Conservation (phyloP, 106 monocot species). For the Acorus gramineus region DNA sequence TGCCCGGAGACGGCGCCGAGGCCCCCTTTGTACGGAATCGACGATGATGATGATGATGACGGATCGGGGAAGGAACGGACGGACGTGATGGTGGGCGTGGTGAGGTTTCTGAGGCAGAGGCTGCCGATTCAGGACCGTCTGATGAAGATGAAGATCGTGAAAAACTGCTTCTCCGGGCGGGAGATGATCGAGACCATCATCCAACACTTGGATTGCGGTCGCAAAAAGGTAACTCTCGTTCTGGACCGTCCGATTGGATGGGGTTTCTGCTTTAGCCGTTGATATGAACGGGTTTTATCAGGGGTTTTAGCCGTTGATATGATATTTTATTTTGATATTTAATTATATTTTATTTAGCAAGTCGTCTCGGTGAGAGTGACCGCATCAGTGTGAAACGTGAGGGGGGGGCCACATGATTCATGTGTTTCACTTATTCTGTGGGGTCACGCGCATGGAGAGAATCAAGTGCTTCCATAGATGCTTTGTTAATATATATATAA, state of each 20-base stretch:
- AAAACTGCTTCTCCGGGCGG: conserved; percentile 80
- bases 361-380: too few relatives aligned
- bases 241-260: not conserved
- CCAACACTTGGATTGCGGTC: conserved; percentile 62
- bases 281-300: too few relatives aligned
- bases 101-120: conserved; percentile 43
- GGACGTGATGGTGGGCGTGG: conserved; percentile 37
- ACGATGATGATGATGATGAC: conserved; percentile 45
- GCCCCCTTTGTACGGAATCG: conserved; percentile 64
- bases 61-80: not conserved
- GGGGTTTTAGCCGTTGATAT: too few relatives aligned
- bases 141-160: conserved; percentile 65
- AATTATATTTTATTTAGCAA: too few relatives aligned
- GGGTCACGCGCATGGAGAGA: too few relatives aligned
- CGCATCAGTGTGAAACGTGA: too few relatives aligned
- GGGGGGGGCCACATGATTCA: too few relatives aligned
- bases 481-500: too few relatives aligned
- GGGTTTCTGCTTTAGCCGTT: too few relatives aligned
- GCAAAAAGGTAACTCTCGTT: conserved; percentile 45
- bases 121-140: conserved; percentile 77
- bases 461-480: too few relatives aligned
- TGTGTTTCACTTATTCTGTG: too few relatives aligned
- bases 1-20: conserved; percentile 63
- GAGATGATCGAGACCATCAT: conserved; percentile 75
- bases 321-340: too few relatives aligned